Base-by-base conservation (phyloP, 176 grass and related monocot species). In the Rhynchospora pubera region DNA sequence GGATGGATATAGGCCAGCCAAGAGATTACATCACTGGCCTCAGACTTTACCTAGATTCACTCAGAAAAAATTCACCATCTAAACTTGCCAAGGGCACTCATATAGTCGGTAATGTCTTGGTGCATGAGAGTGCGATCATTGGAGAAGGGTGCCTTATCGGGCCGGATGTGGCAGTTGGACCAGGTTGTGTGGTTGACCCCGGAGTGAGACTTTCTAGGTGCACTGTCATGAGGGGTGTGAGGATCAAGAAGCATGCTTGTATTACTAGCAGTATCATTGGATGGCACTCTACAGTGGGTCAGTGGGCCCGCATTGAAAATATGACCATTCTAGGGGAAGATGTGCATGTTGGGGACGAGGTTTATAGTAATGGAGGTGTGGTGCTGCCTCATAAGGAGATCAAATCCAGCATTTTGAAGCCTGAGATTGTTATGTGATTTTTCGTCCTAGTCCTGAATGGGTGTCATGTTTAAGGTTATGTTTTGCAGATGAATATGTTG, bases 351-450 rank as follows among this genome's bases (percentile, higher is more conserved):
- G 84, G 88, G 42, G 91, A 97, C 44, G 92, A 97, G 77, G 82
- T 97, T 73, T 97, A 94, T 82, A 97, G 88, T 82, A 94, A 97
- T 28, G 94, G 94, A 0, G 91, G 94, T 24, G 94, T 92, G 64
- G 88, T 97, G 85, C 87, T 97, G 42, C 94, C 92, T 18, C 94
- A 97, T 68, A 94, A 97, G 59, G 92, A 97, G 85, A 97, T 97
- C 70, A 97, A 94, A 83, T 90, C 90, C 55, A 94, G 88, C 81
- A 97, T 97, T 78, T 63, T 97, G 80, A 97, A 94, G 85, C 94
- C 94, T 44, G 92, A 97, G 86, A 94, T 97, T 53, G 94, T 97
- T 79, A 94, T 97, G 94, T 97, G 92, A 97, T 46, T 61, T 81
- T 46, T 55, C 76, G 70, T 65, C 66, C 75, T 68, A 61, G 48